phyloP scores from a whole-genome alignment of 129 eudicot species.

The Artemisia tridentata region DNA sequence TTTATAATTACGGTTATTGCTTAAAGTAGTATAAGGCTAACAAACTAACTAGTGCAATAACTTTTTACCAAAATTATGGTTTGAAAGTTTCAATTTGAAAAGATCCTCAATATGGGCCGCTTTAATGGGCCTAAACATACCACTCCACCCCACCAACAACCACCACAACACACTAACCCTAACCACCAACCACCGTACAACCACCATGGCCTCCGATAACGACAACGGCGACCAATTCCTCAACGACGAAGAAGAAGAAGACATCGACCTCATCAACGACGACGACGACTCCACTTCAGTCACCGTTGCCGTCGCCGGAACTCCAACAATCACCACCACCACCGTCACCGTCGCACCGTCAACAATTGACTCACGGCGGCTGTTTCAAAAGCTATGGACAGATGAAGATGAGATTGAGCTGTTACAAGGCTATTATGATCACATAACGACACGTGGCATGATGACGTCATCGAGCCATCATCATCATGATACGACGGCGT shows the following conservation, averaged over 20 bases:
- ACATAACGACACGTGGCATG: slow-evolving; percentile 41
- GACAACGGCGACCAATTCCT: slow-evolving; percentile 31
- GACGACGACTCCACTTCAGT: slow-evolving; percentile 37
- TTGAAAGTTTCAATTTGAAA: no score
- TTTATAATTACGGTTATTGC: no score
- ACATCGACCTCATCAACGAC: slow-evolving; percentile 29
- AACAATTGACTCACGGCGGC: slow-evolving; percentile 52
- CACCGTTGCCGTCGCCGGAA: slow-evolving; percentile 34
- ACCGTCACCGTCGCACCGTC: slow-evolving; percentile 12
- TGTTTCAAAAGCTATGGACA: slow-evolving; percentile 86
- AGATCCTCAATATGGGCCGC: no score
- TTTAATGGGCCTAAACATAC: no score
- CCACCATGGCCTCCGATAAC: slow-evolving; percentile 44
- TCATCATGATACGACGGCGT: slow-evolving; percentile 85
- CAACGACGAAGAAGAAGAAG: slow-evolving; percentile 21
- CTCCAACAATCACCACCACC: slow-evolving; percentile 29
- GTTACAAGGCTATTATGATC: slow-evolving; percentile 70
- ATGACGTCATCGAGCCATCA: slow-evolving; percentile 31
- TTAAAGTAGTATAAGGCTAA: no score
- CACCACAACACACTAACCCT: no score
- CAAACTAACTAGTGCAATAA: no score
- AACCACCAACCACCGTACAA: neutral
- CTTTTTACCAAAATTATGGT: no score
- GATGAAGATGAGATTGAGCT: slow-evolving; percentile 96
- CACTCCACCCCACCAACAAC: neutral